Evolutionary conservation across 2,329 filamentous ascomycete genomes (phyloP).

Genomic region (Apiospora marii): DNA sequence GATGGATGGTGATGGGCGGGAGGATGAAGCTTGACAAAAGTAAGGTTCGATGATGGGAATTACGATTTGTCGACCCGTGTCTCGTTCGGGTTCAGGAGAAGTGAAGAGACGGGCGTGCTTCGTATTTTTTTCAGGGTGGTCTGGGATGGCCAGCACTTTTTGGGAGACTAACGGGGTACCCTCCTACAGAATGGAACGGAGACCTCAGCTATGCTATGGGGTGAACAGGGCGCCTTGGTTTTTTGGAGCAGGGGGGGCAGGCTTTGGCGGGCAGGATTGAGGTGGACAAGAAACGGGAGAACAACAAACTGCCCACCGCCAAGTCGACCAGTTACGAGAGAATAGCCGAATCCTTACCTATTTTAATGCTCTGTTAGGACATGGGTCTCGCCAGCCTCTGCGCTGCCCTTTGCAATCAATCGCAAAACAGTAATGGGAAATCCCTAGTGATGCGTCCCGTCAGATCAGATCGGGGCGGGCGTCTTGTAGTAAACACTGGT

Average conservation of each 20-base stretch:
- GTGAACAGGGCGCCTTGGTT: conserved; percentile 19
- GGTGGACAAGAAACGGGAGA: background rate
- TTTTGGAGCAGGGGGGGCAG: conserved; percentile 14
- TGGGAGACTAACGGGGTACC: conserved; percentile 19
- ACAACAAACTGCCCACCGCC: background rate
- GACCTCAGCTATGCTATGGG: conserved; percentile 14
- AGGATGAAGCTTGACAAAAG: conserved; percentile 21
- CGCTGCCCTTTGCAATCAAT: background rate
- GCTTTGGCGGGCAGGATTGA: background rate
- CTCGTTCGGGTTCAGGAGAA: conserved; percentile 20
- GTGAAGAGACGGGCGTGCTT: conserved; percentile 19
- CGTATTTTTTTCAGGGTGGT: conserved; percentile 24
- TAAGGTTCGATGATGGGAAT: conserved; percentile 22
- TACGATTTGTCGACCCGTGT: conserved; percentile 21
- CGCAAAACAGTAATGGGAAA: background rate
- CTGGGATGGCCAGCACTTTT: conserved; percentile 21
- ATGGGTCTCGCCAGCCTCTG: background rate
- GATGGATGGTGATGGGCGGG: conserved; percentile 13
- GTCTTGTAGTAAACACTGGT: background rate
- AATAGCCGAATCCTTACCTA: background rate
- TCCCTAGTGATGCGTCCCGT: background rate
- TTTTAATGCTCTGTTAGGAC: background rate
- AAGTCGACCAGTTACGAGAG: background rate
- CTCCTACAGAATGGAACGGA: conserved; percentile 14
- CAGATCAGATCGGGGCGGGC: background rate